phyloP scores from a whole-genome alignment of 192 early-diverging fungal genomes.

The Coemansia umbellata region DNA sequence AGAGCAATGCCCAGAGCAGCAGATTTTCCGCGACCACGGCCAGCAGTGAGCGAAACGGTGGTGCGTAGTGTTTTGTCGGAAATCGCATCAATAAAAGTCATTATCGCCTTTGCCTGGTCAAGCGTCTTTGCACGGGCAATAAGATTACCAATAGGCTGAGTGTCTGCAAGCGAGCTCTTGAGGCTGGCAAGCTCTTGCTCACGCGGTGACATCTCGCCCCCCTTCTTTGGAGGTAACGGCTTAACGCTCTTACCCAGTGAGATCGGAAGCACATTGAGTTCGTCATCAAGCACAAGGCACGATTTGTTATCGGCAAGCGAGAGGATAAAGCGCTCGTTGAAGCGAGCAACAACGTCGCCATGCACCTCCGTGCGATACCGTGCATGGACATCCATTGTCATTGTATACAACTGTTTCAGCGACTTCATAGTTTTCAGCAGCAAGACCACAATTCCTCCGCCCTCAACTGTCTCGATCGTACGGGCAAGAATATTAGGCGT shows the following conservation, averaged over 20 bases:
- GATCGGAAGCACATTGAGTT: constrained; percentile 94
- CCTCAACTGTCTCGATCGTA: constrained; percentile 98
- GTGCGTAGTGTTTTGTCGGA: constrained; percentile 89
- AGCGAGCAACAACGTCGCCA: constrained; percentile 88
- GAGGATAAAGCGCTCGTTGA: constrained; percentile 97
- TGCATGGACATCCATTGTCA: constrained; percentile 98
- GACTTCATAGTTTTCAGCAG: constrained; percentile 94
- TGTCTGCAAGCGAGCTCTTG: constrained; percentile 84
- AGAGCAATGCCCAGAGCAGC: constrained; percentile 93
- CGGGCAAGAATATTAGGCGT: constrained; percentile 95
- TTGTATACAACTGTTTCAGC: constrained; percentile 93
- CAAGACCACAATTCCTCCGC: constrained; percentile 91
- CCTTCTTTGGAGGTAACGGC: constrained; percentile 61
- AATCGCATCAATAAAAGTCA: constrained; percentile 96
- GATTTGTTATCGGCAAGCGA: constrained; percentile 83
- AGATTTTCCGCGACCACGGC: constrained; percentile 96
- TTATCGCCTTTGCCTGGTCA: constrained; percentile 94
- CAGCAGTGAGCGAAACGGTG: constrained; percentile 91
- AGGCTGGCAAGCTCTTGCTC: constrained; percentile 72
- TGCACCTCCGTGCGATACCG: constrained; percentile 94
- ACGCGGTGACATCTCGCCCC: constrained; percentile 1
- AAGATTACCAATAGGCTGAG: constrained; percentile 85
- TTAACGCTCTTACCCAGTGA: constrained; percentile 92
- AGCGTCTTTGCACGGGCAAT: constrained; percentile 76
- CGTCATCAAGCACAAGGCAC: constrained; percentile 95